Evolutionary conservation across 805 yeast genomes (phyloP).

Genomic region (Torulaspora quercuum): DNA sequence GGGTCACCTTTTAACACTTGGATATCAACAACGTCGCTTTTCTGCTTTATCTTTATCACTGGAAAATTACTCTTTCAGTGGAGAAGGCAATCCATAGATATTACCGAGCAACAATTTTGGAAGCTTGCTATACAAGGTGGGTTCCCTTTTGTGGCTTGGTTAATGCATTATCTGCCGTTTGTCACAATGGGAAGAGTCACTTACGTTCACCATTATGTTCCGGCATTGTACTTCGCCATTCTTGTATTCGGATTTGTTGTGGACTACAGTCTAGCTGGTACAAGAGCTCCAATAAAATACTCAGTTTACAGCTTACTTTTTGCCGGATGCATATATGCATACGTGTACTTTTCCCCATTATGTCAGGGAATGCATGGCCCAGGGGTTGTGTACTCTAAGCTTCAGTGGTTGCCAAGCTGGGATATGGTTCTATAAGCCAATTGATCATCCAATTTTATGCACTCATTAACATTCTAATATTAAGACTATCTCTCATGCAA

Average conservation of each 20-base stretch:
- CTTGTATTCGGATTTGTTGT: slow-evolving; percentile 47
- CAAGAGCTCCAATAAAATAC: slow-evolving; percentile 26
- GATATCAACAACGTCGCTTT: slow-evolving; percentile 60
- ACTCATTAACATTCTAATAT: background rate
- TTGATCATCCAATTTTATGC: too few relatives aligned
- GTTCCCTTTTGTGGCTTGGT: slow-evolving; percentile 89
- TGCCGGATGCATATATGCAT: slow-evolving; percentile 48
- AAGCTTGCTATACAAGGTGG: slow-evolving; percentile 60
- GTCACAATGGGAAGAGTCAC: slow-evolving; percentile 94
- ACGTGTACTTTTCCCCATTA: slow-evolving; percentile 60
- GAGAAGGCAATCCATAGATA: slow-evolving; percentile 64
- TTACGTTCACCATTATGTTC: slow-evolving; percentile 93
- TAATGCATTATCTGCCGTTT: slow-evolving; percentile 83
- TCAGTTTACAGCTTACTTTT: slow-evolving; percentile 47
- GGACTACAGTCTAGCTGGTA: slow-evolving; percentile 27
- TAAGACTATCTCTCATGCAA: slow-evolving; percentile 4
- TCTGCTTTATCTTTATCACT: slow-evolving; percentile 46
- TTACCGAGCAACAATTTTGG: slow-evolving; percentile 43
- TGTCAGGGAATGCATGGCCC: slow-evolving; percentile 77
- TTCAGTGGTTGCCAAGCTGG: slow-evolving; percentile 59
- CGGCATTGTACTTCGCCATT: slow-evolving; percentile 93
- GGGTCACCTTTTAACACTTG: slow-evolving; percentile 80
- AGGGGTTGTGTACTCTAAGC: slow-evolving; percentile 44
- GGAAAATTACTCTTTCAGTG: slow-evolving; percentile 45
- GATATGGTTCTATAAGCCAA: slow-evolving; percentile 39